Conservation (phyloP, 148 eudicot genomes). For the Rhododendron vialii region DNA sequence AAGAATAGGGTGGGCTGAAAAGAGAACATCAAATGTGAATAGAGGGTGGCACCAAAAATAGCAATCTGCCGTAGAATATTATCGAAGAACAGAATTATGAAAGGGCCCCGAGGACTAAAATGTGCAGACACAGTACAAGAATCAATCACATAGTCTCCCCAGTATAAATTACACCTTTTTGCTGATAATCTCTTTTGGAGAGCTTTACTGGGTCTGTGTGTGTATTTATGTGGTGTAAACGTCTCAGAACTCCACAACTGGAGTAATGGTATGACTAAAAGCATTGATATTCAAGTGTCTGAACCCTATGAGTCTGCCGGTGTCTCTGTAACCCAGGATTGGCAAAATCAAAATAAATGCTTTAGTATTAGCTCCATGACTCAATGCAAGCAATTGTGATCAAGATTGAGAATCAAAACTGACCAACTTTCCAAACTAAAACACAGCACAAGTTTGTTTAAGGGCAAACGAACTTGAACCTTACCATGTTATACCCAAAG, state of each 20-base stretch:
- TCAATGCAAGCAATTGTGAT: neutral
- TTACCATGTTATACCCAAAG: slow-evolving; percentile 80
- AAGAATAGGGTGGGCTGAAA: neutral
- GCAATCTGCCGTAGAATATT: neutral
- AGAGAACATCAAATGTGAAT: neutral
- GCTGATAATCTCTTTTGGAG: neutral
- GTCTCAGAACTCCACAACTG: neutral
- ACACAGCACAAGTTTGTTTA: neutral
- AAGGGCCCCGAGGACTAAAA: neutral
- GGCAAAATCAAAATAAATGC: neutral
- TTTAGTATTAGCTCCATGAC: neutral
- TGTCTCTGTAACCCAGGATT: neutral
- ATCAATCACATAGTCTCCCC: neutral
- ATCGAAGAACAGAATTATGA: neutral
- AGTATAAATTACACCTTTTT: neutral
- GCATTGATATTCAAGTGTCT: neutral
- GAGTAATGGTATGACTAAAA: neutral
- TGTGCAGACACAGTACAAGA: neutral
- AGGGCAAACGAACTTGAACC: neutral
- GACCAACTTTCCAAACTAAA: neutral
- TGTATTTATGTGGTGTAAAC: neutral
- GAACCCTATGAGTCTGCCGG: neutral
- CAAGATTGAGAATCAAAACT: neutral
- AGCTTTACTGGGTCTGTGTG: neutral
- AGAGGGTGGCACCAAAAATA: neutral